Evolutionary conservation across 139 green algal species (phyloP).

Genomic region (Chlorella ohadii): DNA sequence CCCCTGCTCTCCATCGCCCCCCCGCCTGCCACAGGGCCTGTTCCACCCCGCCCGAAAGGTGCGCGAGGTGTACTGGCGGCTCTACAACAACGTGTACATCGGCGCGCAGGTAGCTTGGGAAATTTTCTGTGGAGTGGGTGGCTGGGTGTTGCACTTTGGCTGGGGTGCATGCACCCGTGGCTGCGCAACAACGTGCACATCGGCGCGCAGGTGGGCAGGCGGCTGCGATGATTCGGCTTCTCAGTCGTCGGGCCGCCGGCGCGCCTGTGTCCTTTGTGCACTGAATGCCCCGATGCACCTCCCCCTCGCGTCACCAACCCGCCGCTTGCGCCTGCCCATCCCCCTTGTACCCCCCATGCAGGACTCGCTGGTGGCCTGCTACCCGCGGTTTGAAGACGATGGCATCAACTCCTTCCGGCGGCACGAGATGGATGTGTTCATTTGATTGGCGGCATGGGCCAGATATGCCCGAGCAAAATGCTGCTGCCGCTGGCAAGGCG

Average conservation of each 20-base stretch:
- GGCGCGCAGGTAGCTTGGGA: constrained; percentile 63
- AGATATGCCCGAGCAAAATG: too few species aligned
- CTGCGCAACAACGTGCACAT: constrained; percentile 99
- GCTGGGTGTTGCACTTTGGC: neutral
- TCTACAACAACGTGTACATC: constrained; percentile 99
- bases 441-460: constrained; percentile 61
- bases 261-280: too few species aligned
- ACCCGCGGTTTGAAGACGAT: constrained; percentile 83
- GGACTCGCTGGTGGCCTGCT: constrained; percentile 87
- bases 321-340: too few species aligned
- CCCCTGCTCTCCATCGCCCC: too few species aligned
- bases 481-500: too few species aligned
- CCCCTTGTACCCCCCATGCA: too few species aligned
- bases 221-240: too few species aligned
- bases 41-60: constrained; percentile 95
- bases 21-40: constrained; percentile 67
- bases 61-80: constrained; percentile 95
- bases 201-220: constrained; percentile 50
- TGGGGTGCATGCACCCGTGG: constrained; percentile 87
- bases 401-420: constrained; percentile 85
- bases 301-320: too few species aligned
- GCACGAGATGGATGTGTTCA: constrained; percentile 94
- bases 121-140: too few species aligned
- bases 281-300: too few species aligned
- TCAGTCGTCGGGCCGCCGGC: too few species aligned